Conservation (phyloP, 495 filamentous ascomycete species). For the Talaromyces nanjingensis region DNA sequence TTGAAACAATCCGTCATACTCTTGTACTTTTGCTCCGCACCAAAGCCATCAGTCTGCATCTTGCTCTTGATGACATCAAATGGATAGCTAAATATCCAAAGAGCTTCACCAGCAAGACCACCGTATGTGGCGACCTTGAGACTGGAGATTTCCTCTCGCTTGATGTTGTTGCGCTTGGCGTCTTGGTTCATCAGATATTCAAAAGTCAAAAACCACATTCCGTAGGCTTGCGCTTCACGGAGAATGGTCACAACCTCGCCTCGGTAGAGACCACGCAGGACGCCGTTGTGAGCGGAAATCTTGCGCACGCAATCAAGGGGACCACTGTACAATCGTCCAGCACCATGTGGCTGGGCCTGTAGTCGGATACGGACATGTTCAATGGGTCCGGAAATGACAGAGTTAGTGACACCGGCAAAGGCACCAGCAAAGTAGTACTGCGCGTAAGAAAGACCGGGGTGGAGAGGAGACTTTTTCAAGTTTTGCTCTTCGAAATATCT, state of each 20-base stretch:
- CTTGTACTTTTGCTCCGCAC: slow-evolving; percentile 59
- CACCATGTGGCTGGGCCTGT: slow-evolving; percentile 91
- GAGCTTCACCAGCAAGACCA: slow-evolving; percentile 83
- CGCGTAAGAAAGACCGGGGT: slow-evolving; percentile 55
- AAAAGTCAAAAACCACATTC: slow-evolving; percentile 88
- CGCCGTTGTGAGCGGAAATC: slow-evolving; percentile 58
- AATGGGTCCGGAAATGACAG: slow-evolving; percentile 80
- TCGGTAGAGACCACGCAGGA: slow-evolving; percentile 70
- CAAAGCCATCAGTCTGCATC: slow-evolving; percentile 96
- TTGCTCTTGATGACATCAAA: slow-evolving; percentile 98
- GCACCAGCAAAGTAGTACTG: slow-evolving; percentile 91
- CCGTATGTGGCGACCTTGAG: slow-evolving; percentile 89
- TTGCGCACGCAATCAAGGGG: slow-evolving; percentile 88
- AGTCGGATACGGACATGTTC: slow-evolving; percentile 97
- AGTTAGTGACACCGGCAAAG: slow-evolving; percentile 89
- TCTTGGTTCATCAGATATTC: slow-evolving; percentile 95
- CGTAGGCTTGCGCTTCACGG: slow-evolving; percentile 91
- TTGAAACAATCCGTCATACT: slow-evolving; percentile 85
- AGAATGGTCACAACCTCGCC: slow-evolving; percentile 79
- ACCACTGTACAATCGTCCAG: slow-evolving; percentile 67
- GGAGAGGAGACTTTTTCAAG: slow-evolving; percentile 39
- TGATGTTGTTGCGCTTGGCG: slow-evolving; percentile 63
- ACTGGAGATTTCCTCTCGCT: slow-evolving; percentile 67
- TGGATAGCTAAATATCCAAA: slow-evolving; percentile 91
- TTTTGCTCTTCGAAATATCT: slow-evolving; percentile 75